phyloP scores from a whole-genome alignment of 176 grass and related monocot species.

The Dendrocalamus sinicus region DNA sequence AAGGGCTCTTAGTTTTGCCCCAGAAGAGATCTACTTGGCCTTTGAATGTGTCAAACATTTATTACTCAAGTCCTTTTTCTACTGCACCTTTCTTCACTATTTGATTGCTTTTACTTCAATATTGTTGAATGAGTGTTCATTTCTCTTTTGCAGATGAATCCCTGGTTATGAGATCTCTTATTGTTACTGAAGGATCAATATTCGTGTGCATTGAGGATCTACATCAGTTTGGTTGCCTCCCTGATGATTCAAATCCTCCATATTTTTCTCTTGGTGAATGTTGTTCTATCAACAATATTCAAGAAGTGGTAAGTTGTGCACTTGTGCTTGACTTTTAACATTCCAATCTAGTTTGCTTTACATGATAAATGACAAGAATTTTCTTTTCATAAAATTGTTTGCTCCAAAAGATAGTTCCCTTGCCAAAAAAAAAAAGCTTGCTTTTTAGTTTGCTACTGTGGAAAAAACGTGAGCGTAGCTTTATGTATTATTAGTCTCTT shows the following conservation, averaged over 20 bases:
- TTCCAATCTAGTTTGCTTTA: conserved; percentile 33
- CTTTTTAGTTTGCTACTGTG: not conserved
- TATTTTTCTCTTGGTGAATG: conserved; percentile 74
- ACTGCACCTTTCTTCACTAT: conserved; percentile 1
- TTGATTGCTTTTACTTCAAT: conserved; percentile 14
- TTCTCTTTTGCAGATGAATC: conserved; percentile 62
- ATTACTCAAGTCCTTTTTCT: not conserved
- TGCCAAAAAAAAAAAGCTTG: not conserved
- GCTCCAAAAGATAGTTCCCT: conserved; percentile 3
- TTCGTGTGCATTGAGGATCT: conserved; percentile 86
- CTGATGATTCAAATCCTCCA: conserved; percentile 52
- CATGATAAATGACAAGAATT: not conserved
- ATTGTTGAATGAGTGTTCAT: conserved; percentile 36
- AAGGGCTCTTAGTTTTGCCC: not conserved
- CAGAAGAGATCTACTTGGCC: not conserved
- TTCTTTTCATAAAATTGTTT: not conserved
- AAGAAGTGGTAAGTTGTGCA: conserved; percentile 81
- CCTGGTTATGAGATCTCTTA: conserved; percentile 62
- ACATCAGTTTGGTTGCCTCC: conserved; percentile 65
- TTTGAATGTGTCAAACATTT: not conserved
- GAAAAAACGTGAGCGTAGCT: not conserved
- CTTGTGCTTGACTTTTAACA: conserved; percentile 25
- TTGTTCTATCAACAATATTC: conserved; percentile 70
- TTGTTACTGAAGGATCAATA: conserved; percentile 67
- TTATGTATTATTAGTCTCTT: conserved; percentile 4